Base-by-base conservation (phyloP, 352 stramenopile genomes). In the Thraustochytrium striatum region DNA sequence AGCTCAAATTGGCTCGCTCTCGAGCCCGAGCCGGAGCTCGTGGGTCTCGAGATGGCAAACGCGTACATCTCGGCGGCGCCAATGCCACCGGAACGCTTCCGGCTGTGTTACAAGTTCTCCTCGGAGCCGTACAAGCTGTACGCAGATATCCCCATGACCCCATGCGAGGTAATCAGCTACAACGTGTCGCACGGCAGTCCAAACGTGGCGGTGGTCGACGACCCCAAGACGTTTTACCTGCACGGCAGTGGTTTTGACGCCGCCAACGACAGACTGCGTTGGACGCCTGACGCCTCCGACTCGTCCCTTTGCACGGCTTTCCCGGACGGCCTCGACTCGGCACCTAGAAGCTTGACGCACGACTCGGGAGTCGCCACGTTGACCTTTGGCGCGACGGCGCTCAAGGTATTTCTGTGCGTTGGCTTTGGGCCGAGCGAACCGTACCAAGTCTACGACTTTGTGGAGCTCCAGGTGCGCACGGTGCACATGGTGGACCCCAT, bases 151-250 rank as follows among this genome's bases (percentile, higher is more conserved):
- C n/a, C 28, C 19, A 13, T 70, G 28, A 7, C n/a, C 16, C 36
- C 59, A 7, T 70, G 59, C 35, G 59, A 70, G 35, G 38, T 70
- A 28, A 33, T 70, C 21, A 28, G 8, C 41, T 70, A 70, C 41
- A 52, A 70, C 28, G 59, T 70, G 1, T 70, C 59, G 28, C 33
- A 50, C n/a, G 59, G 59, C 7, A 70, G 59, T 28, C 13, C 9
- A 5, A 33, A 52, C 41, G 59, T 70, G 13, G 59, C 59, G 11
- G 59, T 70, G 25, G 35, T 33, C 7, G 59, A 70, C 35, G 59
- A 53, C 21, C 19, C 33, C 30, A 70, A 70, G 38, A 70, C 9
- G 1, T 70, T 70, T 38, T 70, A 70, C 35, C 53, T 70, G 50
- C 59, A 70, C 25, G 59, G 59, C 3, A 70, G 59, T 28, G 59